A percentile compares a stretch with the other conserved stretches of the same genome.
phyloP scores from a whole-genome alignment of 2,329 filamentous ascomycete species.

The Verticillium nubilum region DNA sequence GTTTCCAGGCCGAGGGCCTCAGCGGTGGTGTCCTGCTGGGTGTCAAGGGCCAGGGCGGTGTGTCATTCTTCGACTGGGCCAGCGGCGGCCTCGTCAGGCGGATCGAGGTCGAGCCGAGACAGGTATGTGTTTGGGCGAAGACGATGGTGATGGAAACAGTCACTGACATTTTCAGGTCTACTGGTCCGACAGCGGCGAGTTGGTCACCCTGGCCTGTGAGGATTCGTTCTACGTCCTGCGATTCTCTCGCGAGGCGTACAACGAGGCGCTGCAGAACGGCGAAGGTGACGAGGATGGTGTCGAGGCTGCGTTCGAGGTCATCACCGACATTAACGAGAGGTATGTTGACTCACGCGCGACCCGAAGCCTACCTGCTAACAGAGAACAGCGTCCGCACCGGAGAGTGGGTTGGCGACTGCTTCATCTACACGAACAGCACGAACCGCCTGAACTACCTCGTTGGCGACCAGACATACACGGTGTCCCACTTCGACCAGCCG shows the following conservation, averaged over 20 bases:
- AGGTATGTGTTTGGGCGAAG: conserved; percentile 23
- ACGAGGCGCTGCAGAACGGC: conserved; percentile 75
- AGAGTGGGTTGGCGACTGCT: conserved; percentile 97
- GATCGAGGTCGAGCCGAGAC: conserved; percentile 72
- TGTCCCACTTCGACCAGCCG: conserved; percentile 92
- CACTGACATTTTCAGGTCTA: conserved; percentile 57
- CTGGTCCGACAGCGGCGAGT: conserved; percentile 95
- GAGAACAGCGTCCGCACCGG: conserved; percentile 72
- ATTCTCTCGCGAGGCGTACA: conserved; percentile 83
- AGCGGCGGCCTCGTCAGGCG: conserved; percentile 82
- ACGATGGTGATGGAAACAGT: neutral
- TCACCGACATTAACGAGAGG: conserved; percentile 92
- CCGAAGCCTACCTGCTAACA: conserved; percentile 15
- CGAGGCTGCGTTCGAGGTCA: conserved; percentile 91
- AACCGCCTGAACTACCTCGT: conserved; percentile 98
- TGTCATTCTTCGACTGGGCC: conserved; percentile 96
- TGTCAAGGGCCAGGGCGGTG: conserved; percentile 89
- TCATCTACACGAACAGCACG: conserved; percentile 96
- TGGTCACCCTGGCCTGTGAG: conserved; percentile 88
- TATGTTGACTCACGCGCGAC: conserved; percentile 28
- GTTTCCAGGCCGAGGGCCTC: conserved; percentile 89
- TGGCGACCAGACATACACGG: conserved; percentile 94
- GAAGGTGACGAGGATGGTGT: conserved; percentile 87
- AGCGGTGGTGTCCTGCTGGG: conserved; percentile 85
- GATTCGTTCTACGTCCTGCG: conserved; percentile 93